Conservation (phyloP, 257 asterid genomes). For the Leonotis leonurus region DNA sequence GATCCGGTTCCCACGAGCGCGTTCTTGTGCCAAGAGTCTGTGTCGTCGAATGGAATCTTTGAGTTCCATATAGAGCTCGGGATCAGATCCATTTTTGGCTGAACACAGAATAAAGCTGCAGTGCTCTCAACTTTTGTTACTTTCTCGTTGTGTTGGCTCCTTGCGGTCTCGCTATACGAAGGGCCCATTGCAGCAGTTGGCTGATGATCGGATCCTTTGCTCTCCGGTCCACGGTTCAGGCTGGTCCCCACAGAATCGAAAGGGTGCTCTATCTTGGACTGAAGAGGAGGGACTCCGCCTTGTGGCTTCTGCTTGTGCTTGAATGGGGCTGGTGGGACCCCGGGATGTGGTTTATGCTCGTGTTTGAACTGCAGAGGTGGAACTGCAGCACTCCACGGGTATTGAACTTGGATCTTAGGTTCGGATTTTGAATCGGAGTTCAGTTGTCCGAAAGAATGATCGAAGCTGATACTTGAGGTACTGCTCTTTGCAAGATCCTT, state of each 20-base stretch:
- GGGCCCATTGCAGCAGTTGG: slow-evolving; percentile 11
- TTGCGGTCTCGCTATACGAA: slow-evolving; percentile 11
- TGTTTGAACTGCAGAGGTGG: slow-evolving; percentile 32
- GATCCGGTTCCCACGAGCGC: slow-evolving; percentile 27
- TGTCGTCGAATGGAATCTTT: slow-evolving; percentile 23
- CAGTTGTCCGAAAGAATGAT: slow-evolving; percentile 24
- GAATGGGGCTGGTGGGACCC: slow-evolving; percentile 25
- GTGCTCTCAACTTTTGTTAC: slow-evolving; percentile 25
- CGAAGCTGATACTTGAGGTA: slow-evolving; percentile 21
- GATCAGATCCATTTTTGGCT: slow-evolving; percentile 30
- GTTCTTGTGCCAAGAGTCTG: slow-evolving; percentile 30
- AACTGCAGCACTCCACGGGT: slow-evolving; percentile 31
- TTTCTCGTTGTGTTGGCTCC: slow-evolving; percentile 18
- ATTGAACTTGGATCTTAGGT: slow-evolving; percentile 24
- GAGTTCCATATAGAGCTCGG: slow-evolving; percentile 32
- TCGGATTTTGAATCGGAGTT: slow-evolving; percentile 35
- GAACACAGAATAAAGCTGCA: slow-evolving; percentile 29
- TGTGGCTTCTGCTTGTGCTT: slow-evolving; percentile 27
- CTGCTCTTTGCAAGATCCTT: slow-evolving; percentile 32
- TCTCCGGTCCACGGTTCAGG: no score
- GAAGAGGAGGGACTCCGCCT: slow-evolving; percentile 23
- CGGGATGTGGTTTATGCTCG: slow-evolving; percentile 25
- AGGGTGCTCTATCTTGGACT: slow-evolving; percentile 28
- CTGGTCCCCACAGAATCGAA: neutral
- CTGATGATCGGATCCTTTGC: slow-evolving; percentile 15